phyloP scores from a whole-genome alignment of 106 monocot genomes.

The Gastrodia elata region DNA sequence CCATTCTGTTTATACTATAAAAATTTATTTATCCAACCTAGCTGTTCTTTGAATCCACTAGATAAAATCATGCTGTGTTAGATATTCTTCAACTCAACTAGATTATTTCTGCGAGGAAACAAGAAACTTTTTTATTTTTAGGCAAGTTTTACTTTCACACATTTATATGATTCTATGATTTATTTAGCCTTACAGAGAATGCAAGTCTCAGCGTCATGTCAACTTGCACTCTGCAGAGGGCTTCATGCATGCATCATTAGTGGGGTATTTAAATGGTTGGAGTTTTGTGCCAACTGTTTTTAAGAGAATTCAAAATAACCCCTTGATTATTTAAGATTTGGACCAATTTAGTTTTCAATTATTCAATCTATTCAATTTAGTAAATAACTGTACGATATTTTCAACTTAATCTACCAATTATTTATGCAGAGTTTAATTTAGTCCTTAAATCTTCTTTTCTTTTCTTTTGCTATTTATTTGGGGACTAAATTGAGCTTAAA shows the following conservation, averaged over 20 bases:
- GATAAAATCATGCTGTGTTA: not conserved
- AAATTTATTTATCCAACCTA: no score
- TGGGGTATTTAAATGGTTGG: not conserved
- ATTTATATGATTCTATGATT: not conserved
- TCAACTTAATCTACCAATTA: no score
- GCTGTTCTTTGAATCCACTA: not conserved
- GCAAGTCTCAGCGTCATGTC: not conserved
- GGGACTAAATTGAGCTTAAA: no score
- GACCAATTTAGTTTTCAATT: no score
- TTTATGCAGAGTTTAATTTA: no score
- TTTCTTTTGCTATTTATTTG: no score
- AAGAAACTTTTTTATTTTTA: not conserved
- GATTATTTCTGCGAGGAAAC: not conserved
- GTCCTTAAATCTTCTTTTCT: no score
- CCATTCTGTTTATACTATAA: not conserved
- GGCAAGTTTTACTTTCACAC: not conserved
- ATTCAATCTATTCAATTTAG: no score
- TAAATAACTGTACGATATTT: no score
- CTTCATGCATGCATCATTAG: not conserved
- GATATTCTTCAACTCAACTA: not conserved
- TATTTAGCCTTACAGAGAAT: not conserved
- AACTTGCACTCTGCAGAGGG: not conserved
- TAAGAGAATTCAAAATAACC: no score
- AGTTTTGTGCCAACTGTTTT: not conserved
- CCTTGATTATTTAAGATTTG: no score